Base-by-base conservation (phyloP, 2,329 filamentous ascomycete genomes). In the Grosmannia huntii region DNA sequence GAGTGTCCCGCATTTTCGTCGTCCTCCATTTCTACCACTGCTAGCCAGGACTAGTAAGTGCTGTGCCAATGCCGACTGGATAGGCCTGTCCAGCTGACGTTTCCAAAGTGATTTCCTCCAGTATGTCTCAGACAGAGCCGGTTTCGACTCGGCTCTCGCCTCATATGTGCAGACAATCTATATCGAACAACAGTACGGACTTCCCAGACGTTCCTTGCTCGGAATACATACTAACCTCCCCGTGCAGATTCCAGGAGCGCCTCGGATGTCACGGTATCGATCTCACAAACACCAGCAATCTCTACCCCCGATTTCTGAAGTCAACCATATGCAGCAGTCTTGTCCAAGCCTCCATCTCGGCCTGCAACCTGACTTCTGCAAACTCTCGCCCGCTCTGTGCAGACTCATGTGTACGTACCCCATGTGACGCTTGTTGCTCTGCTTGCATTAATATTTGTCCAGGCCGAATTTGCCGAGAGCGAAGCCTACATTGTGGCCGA, bases 291-390 rank as follows among this genome's bases (percentile, higher is more conserved):
- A 86, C 90, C 4, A 86, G 83, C 64, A 80, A 87, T 66, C 82
- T 91, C 67, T 99, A 99, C 72, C 92, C 94, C 54, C 86, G 94
- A 65, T 99, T 92, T 73, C 95, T 92, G 5, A 94, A 84, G 53
- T 94, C 88, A 61, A 86, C 95, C 62, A 80, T 99, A 63, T 99
- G 94, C 79, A 97, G 95, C 76, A 81, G 89, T 63, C 87, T 99
- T 68, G 82, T 99, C 55, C 94, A 99, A 72, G 91, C 90, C 68
- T 97, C 94, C 5, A 83, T 86, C 65, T 68, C 73, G 12, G 68
- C 79, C 28, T 99, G 94, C 72, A 72, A 74, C 23, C 74, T 95
- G 52, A 80, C 85, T 0, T 70, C 77, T n/a, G 72, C 78, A 33
- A 75, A 85, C 49, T 83, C 88, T 5, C 76, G 77, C 60, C 90